These are phyloP conservation scores for Chrysopogon serrulatus DNA, from an alignment of 176 grass and related monocot species.

Conservation along the genomic window DNA sequence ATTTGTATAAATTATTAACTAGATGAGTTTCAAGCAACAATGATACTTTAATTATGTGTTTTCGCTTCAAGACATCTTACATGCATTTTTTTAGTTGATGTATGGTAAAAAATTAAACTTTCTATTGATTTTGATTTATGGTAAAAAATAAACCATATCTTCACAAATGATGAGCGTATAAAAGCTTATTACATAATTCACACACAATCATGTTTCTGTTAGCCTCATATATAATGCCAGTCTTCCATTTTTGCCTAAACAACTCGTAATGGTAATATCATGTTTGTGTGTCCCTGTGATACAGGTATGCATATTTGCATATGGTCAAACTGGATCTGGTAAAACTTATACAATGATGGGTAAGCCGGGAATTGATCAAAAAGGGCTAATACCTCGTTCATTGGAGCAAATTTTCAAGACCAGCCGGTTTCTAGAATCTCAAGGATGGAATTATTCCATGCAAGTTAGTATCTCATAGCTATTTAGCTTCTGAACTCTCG, in stretches of 20 bases:
- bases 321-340: constrained; percentile 97
- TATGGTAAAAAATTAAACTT: background rate
- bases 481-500: background rate
- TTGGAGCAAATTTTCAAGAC: constrained; percentile 90
- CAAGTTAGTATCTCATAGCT: constrained; percentile 30
- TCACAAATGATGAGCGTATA: background rate
- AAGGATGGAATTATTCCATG: constrained; percentile 96
- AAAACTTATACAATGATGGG: constrained; percentile 99
- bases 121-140: background rate
- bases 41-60: background rate
- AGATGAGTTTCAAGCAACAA: background rate
- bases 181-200: background rate
- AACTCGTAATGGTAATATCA: background rate
- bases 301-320: constrained; percentile 99
- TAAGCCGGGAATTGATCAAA: constrained; percentile 45
- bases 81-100: background rate
- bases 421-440: constrained; percentile 53
- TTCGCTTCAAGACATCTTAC: background rate
- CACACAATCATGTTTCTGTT: background rate
- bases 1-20: background rate
- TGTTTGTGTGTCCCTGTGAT: constrained; percentile 13
- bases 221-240: background rate
- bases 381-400: constrained; percentile 88
- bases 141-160: background rate
- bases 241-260: background rate